These are phyloP conservation scores for Podospora appendiculata DNA, from an alignment of 495 filamentous ascomycete genomes.

Conservation along the genomic window DNA sequence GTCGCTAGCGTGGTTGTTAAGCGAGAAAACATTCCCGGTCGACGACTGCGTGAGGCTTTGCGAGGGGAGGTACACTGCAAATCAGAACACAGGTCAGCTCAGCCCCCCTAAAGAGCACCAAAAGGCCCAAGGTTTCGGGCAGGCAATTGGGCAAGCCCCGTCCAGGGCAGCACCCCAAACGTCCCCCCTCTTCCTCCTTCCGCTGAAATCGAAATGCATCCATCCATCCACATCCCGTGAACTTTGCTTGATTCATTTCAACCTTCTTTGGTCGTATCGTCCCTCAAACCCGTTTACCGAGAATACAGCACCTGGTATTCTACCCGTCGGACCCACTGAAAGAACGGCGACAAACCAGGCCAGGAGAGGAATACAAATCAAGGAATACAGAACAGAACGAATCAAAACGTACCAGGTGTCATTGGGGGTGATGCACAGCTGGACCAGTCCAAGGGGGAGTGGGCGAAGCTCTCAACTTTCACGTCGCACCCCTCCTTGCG, in stretches of 20 bases:
- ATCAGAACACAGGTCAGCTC: slow-evolving; percentile 29
- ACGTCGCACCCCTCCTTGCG: slow-evolving; percentile 71
- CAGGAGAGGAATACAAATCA: not conserved
- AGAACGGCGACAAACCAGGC: too few relatives aligned
- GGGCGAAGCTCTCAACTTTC: slow-evolving; percentile 68
- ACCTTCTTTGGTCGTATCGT: too few relatives aligned
- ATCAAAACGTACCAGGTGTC: slow-evolving; percentile 76
- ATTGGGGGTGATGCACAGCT: slow-evolving; percentile 74
- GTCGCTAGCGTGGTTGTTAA: slow-evolving; percentile 58
- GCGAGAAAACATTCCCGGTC: slow-evolving; percentile 37
- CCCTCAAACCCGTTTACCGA: too few relatives aligned
- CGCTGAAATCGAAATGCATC: too few relatives aligned
- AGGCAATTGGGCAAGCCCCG: too few relatives aligned
- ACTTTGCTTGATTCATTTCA: too few relatives aligned
- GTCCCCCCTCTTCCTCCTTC: not conserved
- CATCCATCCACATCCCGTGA: too few relatives aligned
- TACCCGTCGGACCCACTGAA: too few relatives aligned
- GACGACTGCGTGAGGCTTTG: slow-evolving; percentile 19
- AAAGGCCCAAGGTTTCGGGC: slow-evolving; percentile 2
- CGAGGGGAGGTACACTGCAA: slow-evolving; percentile 77
- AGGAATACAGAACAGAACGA: slow-evolving; percentile 11
- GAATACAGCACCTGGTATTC: too few relatives aligned
- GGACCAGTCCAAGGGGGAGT: slow-evolving; percentile 56
- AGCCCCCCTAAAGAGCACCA: slow-evolving; percentile 13
- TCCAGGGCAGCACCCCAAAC: too few relatives aligned